Percentiles rank a stretch among this genome's conserved stretches.
These are phyloP conservation scores for Boletus semigastroideus DNA, from an alignment of 1,284 basidiomycete genomes.

Conservation along the genomic window DNA sequence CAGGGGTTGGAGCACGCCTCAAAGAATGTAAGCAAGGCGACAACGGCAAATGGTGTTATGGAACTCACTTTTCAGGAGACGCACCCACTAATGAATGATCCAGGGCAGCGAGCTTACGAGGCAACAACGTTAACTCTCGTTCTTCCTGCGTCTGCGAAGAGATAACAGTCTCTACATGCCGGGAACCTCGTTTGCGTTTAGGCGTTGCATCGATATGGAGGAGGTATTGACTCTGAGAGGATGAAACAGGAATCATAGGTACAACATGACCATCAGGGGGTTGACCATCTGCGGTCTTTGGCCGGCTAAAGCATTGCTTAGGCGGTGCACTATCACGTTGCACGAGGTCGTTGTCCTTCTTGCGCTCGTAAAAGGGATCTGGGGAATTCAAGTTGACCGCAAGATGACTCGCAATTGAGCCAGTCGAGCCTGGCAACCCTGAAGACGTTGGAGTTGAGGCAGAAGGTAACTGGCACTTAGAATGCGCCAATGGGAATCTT, in stretches of 20 bases:
- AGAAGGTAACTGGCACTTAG: not conserved
- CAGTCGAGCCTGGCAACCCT: not conserved
- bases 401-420: not conserved
- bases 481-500: slow-evolving; percentile 3
- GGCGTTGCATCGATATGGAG: slow-evolving; percentile 32
- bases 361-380: slow-evolving; percentile 2
- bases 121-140: slow-evolving; percentile 16
- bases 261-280: not conserved
- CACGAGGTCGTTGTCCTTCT: not conserved
- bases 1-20: slow-evolving; percentile 5
- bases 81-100: not conserved
- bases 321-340: not conserved
- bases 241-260: slow-evolving; percentile 20
- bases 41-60: not conserved
- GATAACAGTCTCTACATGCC: slow-evolving; percentile 17
- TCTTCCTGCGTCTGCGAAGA: slow-evolving; percentile 36
- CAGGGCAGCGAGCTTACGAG: not conserved
- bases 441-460: not conserved
- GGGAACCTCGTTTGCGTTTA: slow-evolving; percentile 24
- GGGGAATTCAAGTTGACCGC: not conserved
- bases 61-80: slow-evolving; percentile 19
- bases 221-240: slow-evolving; percentile 36
- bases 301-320: not conserved
- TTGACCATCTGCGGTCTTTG: slow-evolving; percentile 3
- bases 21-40: slow-evolving; percentile 8